Evolutionary conservation across 2,329 filamentous ascomycete species (phyloP).

Genomic region (Scedosporium apiospermum): DNA sequence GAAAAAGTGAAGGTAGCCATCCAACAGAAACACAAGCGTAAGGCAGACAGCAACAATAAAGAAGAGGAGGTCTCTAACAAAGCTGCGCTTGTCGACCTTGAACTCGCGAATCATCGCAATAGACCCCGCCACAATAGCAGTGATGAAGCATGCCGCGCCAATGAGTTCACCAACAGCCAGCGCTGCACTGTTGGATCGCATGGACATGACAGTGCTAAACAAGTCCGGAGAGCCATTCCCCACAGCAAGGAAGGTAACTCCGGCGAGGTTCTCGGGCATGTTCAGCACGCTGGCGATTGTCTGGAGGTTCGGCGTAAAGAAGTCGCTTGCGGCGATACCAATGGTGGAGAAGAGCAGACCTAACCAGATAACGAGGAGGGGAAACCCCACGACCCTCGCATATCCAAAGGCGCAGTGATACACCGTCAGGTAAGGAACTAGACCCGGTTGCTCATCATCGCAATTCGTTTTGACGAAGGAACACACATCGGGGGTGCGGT

Average conservation of each 20-base stretch:
- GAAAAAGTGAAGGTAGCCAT: slow-evolving; percentile 77
- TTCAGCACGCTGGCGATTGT: slow-evolving; percentile 84
- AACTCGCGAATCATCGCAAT: slow-evolving; percentile 98
- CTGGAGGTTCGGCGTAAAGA: slow-evolving; percentile 93
- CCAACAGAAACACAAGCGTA: slow-evolving; percentile 77
- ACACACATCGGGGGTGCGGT: slow-evolving; percentile 71
- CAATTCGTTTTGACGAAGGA: slow-evolving; percentile 77
- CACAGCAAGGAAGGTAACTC: slow-evolving; percentile 92
- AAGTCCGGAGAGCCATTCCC: slow-evolving; percentile 97
- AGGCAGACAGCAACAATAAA: slow-evolving; percentile 83
- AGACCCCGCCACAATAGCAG: slow-evolving; percentile 87
- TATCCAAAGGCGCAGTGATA: slow-evolving; percentile 76
- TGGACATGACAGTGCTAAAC: slow-evolving; percentile 96
- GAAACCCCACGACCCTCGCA: slow-evolving; percentile 68
- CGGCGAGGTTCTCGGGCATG: slow-evolving; percentile 90
- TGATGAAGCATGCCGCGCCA: slow-evolving; percentile 92
- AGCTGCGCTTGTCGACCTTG: slow-evolving; percentile 79
- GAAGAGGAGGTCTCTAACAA: slow-evolving; percentile 84
- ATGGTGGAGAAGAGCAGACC: slow-evolving; percentile 90
- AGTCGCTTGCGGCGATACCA: slow-evolving; percentile 94
- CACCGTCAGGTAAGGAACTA: slow-evolving; percentile 77
- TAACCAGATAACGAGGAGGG: slow-evolving; percentile 71
- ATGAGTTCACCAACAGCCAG: slow-evolving; percentile 92
- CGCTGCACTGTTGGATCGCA: slow-evolving; percentile 94
- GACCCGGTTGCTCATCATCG: slow-evolving; percentile 77